Base-by-base conservation (phyloP, 108 stramenopile species). In the Skeletonema grethae region DNA sequence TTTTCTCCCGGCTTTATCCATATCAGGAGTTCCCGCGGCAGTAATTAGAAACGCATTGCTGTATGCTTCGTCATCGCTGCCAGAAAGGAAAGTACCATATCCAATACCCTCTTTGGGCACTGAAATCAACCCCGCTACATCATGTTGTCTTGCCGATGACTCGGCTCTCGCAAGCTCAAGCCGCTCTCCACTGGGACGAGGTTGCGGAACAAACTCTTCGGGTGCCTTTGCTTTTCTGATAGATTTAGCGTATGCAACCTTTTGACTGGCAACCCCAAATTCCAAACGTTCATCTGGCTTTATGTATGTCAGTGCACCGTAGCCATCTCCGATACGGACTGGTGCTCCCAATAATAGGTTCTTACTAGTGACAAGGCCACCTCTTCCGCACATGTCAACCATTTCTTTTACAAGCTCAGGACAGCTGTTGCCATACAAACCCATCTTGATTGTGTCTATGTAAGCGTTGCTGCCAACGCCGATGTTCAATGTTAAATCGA, bases 61-160 rank as follows among this genome's bases (percentile, higher is more conserved):
- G 63, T 83, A 90, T 12, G 86, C 85, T 72, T 89, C 92, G 61
- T 93, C 90, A 22, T 90, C 89, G 12, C 72, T 76, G 60, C 82
- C 89, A 66, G 86, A 84, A n/a, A 69, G 65, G 5, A 77, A 82
- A 22, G 87, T 87, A 13, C 90, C 92, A 67, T 88, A 89, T 24
- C 92, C 92, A 59, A 93, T 65, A 32, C 92, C 92, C 56, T 90
- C 89, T 57, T 46, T 80, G 4, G 92, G 86, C 18, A 93, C 75
- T 2, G 89, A 86, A 6, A 93, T 5, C 45, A 93, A 69, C 7
- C 92, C 92, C 15, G 92, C 86, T 3, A 32, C 76, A 61, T 84
- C 67, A 57, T 90, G 92, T 15, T 22, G 22, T 57, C 88, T 68
- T 10, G 82, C 70, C 41, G 65, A 62, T 56, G 69, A 53, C 43